Evolutionary conservation across 108 stramenopile species (phyloP), one percentile per base, ranked within the genome.

Genomic region (Thalassiosira profunda): DNA sequence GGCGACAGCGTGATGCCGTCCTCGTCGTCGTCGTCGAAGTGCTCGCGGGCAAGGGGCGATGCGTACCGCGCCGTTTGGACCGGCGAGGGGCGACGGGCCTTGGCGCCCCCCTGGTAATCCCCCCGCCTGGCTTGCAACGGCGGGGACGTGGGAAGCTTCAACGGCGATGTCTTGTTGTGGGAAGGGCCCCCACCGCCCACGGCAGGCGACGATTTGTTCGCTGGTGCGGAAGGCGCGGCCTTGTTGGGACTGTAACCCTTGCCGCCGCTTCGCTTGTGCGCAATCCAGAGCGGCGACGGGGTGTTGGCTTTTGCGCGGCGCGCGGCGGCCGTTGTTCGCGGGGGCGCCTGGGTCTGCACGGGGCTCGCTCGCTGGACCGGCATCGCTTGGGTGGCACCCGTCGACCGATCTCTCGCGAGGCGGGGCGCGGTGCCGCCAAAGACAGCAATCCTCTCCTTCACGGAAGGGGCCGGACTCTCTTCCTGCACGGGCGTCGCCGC

Each of bases 1-100:
- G 73, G 73, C 21, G 73, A 74, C 40, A 74, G 64, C 38, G 73
- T 74, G 37, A 74, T 74, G 34, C 73, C 73, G 59, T 74, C 73
- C 20, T 74, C 73, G 11, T 74, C 52, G 5, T 74, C 73, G 21
- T 58, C 57, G 36, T 51, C 48, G n/a, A 31, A 9, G 41, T 24
- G 37, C 0, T 70, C n/a, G 11, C 30, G 11, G 25, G 49, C 5
- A 30, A 5, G 1, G 24, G 43, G 35, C 18, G 62, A 60, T 26
- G 58, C 48, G 33, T 42, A 58, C 15, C 41, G 42, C 31, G 64
- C 55, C 25, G 61, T 65, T 28, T 65, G 38, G 36, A 65, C 41
- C 10, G 56, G 49, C 10, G 33, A n/a, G n/a, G n/a, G n/a, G n/a
- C n/a, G n/a, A n/a, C n/a, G n/a, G n/a, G n/a, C n/a, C n/a, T n/a